These are phyloP conservation scores for Amyloporia xantha DNA, from an alignment of 768 basidiomycete genomes.

Conservation along the genomic window DNA sequence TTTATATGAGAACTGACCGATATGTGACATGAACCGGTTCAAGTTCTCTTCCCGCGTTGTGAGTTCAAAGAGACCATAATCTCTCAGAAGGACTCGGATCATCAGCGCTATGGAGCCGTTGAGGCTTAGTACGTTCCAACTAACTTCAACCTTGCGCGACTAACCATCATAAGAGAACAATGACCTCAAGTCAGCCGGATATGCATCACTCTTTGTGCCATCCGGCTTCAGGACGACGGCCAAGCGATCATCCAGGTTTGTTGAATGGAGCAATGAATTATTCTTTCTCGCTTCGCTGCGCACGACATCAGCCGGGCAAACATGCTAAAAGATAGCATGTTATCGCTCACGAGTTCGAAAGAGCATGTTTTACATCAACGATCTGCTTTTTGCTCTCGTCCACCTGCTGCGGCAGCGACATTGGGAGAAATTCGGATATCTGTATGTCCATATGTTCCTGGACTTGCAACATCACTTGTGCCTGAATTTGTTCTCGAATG, in stretches of 20 bases:
- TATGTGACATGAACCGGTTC: slow-evolving; percentile 50
- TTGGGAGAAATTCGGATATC: slow-evolving; percentile 41
- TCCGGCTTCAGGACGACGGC: slow-evolving; percentile 40
- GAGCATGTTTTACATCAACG: slow-evolving; percentile 35
- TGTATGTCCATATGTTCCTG: slow-evolving; percentile 41
- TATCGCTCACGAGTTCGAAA: slow-evolving; percentile 43
- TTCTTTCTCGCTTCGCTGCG: slow-evolving; percentile 41
- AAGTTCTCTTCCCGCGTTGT: slow-evolving; percentile 39
- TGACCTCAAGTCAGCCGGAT: slow-evolving; percentile 43
- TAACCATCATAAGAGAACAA: slow-evolving; percentile 49
- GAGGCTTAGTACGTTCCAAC: background rate
- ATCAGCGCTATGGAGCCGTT: slow-evolving; percentile 31
- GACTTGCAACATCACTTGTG: slow-evolving; percentile 38
- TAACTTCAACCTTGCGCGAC: slow-evolving; percentile 14
- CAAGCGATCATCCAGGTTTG: slow-evolving; percentile 39
- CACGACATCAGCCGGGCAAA: background rate
- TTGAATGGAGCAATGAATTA: slow-evolving; percentile 37
- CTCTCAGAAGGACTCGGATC: slow-evolving; percentile 36
- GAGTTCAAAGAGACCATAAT: slow-evolving; percentile 42
- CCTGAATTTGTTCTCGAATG: slow-evolving; percentile 33
- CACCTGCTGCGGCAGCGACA: slow-evolving; percentile 38
- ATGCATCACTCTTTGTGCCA: slow-evolving; percentile 40
- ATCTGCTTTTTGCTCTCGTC: slow-evolving; percentile 38
- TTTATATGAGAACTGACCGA: slow-evolving; percentile 32
- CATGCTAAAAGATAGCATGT: too few relatives aligned